Evolutionary conservation across 2,329 filamentous ascomycete species (phyloP), one percentile per base, ranked within the genome.

Genomic region (Botryotinia narcissicola): DNA sequence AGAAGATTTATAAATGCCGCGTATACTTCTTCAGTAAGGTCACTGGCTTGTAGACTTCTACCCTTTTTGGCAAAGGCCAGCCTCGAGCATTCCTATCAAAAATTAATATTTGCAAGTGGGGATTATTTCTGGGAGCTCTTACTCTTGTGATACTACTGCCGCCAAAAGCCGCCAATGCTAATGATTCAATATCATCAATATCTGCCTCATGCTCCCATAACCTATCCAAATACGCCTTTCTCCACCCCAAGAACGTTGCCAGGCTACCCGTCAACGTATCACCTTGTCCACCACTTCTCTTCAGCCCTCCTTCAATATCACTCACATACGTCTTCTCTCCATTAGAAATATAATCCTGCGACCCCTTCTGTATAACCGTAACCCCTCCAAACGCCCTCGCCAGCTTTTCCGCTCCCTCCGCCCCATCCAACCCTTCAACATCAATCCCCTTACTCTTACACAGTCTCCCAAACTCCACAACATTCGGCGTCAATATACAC

Each of bases 211-310:
- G 86, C 14, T 89, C 90, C 95, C 95, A 98, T 6, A 98, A 82
- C 42, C 87, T 86, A 73, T 97, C 93, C 71, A 94, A 85, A 82
- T 99, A 99, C 35, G 94, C 94, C 81, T 91, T 91, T 75, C 95
- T 87, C 91, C 95, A 99, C 1, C 90, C 95, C 76, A 98, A 83
- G 77, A 99, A 90, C 5, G 96, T 98, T 1, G 93, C 96, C 76
- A 99, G 85, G 48, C 91, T 91, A 1, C 96, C 96, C 0, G 96
- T 98, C 77, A 99, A 85, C 6, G 96, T 98, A 83, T 99, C 96
- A 2, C 96, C 96, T 83, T 99, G 96, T 0, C 96, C 96, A 66
- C 95, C 96, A 73, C 93, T 95, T 76, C 96, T 87, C 88, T 99
- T 99, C 82, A 90, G 83, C 1, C 95, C 95, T 14, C 96, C 96